These are phyloP conservation scores for Macrolepiota dolichaula DNA, from an alignment of 768 basidiomycete genomes.

Conservation along the genomic window DNA sequence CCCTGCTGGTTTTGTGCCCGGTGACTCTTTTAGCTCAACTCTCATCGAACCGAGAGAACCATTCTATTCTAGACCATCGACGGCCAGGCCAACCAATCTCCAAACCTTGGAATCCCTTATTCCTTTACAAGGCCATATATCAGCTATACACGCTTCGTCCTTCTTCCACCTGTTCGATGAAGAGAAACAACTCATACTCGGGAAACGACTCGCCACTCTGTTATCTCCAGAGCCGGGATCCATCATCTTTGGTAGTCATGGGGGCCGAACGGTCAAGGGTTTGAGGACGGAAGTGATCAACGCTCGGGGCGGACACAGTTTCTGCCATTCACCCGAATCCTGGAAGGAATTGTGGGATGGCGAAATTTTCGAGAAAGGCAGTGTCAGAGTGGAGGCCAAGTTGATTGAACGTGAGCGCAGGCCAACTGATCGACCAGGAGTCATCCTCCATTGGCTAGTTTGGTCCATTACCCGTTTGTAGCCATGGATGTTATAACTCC, in stretches of 20 bases:
- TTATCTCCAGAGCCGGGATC: conserved; percentile 31
- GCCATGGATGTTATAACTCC: too few species aligned
- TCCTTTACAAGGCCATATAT: conserved; percentile 39
- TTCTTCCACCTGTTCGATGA: conserved; percentile 37
- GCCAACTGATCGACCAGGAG: neutral
- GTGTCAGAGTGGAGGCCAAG: conserved; percentile 6
- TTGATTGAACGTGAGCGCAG: neutral
- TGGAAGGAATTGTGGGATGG: conserved; percentile 16
- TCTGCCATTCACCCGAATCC: conserved; percentile 14
- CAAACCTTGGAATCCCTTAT: conserved; percentile 22
- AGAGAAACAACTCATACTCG: conserved; percentile 26
- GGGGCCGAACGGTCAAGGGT: conserved; percentile 22
- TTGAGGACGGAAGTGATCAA: conserved; percentile 9
- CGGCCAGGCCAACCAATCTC: conserved; percentile 1
- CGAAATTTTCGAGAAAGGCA: conserved; percentile 10
- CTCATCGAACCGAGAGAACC: conserved; percentile 33
- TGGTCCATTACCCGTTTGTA: neutral
- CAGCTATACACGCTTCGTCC: conserved; percentile 41
- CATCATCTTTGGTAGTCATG: conserved; percentile 34
- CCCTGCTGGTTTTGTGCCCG: conserved; percentile 52
- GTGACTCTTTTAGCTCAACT: conserved; percentile 47
- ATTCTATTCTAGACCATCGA: conserved; percentile 12
- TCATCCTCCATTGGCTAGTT: neutral
- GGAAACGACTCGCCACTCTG: conserved; percentile 25
- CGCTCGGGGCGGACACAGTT: neutral